Base-by-base conservation (phyloP, 257 asterid species). In the Solanum neorickii region DNA sequence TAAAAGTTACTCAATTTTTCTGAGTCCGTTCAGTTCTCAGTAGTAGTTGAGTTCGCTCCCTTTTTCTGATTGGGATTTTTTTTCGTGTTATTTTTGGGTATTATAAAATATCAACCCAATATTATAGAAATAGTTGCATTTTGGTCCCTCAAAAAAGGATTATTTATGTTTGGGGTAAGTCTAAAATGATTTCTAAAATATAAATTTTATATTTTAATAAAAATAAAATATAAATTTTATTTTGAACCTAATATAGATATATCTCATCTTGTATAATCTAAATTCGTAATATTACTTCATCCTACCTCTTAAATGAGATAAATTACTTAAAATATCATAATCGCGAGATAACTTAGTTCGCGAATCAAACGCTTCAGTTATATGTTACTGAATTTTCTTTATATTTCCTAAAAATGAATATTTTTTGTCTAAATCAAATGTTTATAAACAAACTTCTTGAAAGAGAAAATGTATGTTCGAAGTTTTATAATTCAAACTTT, bases 1-100 rank as follows among this genome's bases (percentile, higher is more conserved):
- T 86, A 29, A 84, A 90, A 78, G 92, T 91, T 90, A 74, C 46
- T 49, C 3, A 82, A 80, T 3, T 80, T 31, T 78, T 52, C 84
- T 15, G 84, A 16, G 8, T 47, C 59, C 11, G 47, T 37, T 18
- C 18, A 68, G 4, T 25, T 16, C 62, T 52, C 62, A 52, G 23
- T 16, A 16, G 60, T 15, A 7, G 73, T 41, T 87, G 65, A 29
- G 44, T n/a, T 4, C 15, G 74, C 7, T 5, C 37, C 39, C 20
- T 84, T 76, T 76, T 77, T 75, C 73, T 3, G 75, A 83, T 87
- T 47, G 35, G 8, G 27, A 10, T 3, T 14, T 77, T 74, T 12
- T 12, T 23, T 6, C 1, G 5, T 33, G 49, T 12, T 44, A 25
- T 7, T 44, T 44, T 76, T n/a, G 14, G 80, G 83, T 59, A 21